Conservation (phyloP, 495 filamentous ascomycete genomes). For the Lophium mytilinum region DNA sequence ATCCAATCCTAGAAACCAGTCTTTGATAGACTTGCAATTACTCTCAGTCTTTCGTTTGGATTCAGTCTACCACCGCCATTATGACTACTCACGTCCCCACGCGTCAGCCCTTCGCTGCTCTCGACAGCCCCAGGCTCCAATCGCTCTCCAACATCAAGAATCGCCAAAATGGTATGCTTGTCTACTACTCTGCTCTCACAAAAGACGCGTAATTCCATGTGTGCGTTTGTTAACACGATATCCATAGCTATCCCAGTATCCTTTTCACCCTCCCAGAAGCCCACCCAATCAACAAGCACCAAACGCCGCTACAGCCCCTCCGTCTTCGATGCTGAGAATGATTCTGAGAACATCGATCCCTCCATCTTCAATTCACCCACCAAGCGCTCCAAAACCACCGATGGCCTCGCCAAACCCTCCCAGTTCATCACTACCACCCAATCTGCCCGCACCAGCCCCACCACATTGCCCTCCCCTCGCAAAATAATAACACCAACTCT, state of each 20-base stretch:
- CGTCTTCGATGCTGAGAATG: slow-evolving; percentile 41
- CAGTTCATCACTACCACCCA: slow-evolving; percentile 21
- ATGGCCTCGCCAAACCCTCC: slow-evolving; percentile 29
- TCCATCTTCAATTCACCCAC: slow-evolving; percentile 47
- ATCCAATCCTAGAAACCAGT: background rate
- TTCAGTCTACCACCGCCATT: background rate
- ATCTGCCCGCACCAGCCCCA: slow-evolving; percentile 2
- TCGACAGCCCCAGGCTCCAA: slow-evolving; percentile 37
- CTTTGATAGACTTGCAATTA: background rate
- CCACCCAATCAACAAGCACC: slow-evolving; percentile 24
- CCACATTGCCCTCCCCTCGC: background rate
- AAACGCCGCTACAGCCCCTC: slow-evolving; percentile 35
- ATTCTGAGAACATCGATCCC: slow-evolving; percentile 80
- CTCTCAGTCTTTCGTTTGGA: background rate
- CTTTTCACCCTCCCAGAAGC: slow-evolving; percentile 23
- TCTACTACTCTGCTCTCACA: slow-evolving; percentile 5
- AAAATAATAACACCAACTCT: slow-evolving; percentile 3
- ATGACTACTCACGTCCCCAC: slow-evolving; percentile 30
- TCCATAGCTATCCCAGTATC: slow-evolving; percentile 9
- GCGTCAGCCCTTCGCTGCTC: slow-evolving; percentile 35
- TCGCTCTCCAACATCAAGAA: slow-evolving; percentile 47
- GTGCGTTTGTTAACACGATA: background rate
- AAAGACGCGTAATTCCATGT: slow-evolving; percentile 4
- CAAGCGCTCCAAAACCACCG: slow-evolving; percentile 61
- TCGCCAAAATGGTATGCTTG: slow-evolving; percentile 46